These are phyloP conservation scores for Saccharomyces eubayanus DNA, from an alignment of 805 yeast genomes.

Conservation along the genomic window DNA sequence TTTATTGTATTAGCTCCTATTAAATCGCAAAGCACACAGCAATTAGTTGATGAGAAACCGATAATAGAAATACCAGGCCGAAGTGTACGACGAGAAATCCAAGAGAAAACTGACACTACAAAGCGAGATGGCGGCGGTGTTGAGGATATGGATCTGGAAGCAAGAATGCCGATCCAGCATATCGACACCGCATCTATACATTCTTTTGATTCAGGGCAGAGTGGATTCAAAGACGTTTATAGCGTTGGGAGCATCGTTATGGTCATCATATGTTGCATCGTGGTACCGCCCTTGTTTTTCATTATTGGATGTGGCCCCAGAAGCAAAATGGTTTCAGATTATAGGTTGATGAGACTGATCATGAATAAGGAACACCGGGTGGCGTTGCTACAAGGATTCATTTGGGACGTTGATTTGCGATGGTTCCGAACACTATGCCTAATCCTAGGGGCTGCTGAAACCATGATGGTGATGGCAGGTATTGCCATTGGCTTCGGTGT, in stretches of 20 bases:
- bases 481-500: slow-evolving; percentile 42
- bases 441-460: slow-evolving; percentile 25
- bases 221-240: slow-evolving; percentile 17
- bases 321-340: slow-evolving; percentile 16
- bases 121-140: not conserved
- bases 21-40: not conserved
- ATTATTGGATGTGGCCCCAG: slow-evolving; percentile 21
- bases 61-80: not conserved
- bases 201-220: slow-evolving; percentile 17
- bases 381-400: slow-evolving; percentile 23
- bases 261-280: slow-evolving; percentile 12
- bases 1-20: not conserved
- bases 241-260: slow-evolving; percentile 16
- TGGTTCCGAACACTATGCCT: slow-evolving; percentile 29
- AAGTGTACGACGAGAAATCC: not conserved
- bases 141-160: not conserved
- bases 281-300: slow-evolving; percentile 26
- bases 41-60: not conserved
- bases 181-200: slow-evolving; percentile 17
- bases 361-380: slow-evolving; percentile 19
- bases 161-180: slow-evolving; percentile 15
- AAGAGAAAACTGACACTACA: not conserved
- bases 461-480: slow-evolving; percentile 31
- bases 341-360: slow-evolving; percentile 21
- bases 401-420: slow-evolving; percentile 25